These are phyloP conservation scores for Neoarthrinium moseri DNA, from an alignment of 2,329 filamentous ascomycete species.

Conservation along the genomic window DNA sequence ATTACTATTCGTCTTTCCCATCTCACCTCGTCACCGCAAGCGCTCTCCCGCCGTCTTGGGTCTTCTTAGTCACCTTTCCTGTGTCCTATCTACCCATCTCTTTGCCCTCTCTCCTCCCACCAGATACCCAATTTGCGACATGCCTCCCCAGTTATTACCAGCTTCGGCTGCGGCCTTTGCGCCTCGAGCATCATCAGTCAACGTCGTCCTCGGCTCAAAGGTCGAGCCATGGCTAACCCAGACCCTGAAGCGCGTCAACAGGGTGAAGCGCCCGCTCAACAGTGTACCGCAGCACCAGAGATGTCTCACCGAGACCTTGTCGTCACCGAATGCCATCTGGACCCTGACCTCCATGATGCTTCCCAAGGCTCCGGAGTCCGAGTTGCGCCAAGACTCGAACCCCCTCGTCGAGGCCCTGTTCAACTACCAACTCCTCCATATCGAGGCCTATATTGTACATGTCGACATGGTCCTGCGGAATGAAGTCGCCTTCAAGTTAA, in stretches of 20 bases:
- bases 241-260: constrained; percentile 94
- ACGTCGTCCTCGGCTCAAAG: constrained; percentile 89
- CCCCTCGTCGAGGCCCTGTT: constrained; percentile 82
- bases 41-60: constrained; percentile 23
- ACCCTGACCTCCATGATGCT: constrained; percentile 91
- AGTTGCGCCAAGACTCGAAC: constrained; percentile 79
- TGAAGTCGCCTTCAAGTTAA: constrained; percentile 98
- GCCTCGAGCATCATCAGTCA: constrained; percentile 83
- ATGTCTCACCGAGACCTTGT: constrained; percentile 93
- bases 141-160: constrained; percentile 91
- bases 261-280: constrained; percentile 95
- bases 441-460: constrained; percentile 97
- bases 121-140: constrained; percentile 43
- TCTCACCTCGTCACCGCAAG: constrained; percentile 26
- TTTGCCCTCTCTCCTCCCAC: constrained; percentile 17
- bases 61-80: constrained; percentile 26
- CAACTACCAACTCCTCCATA: constrained; percentile 89
- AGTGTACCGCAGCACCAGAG: constrained; percentile 92
- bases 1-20: constrained; percentile 41
- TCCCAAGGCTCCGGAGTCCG: constrained; percentile 81
- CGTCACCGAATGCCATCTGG: constrained; percentile 89
- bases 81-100: constrained; percentile 17
- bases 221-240: constrained; percentile 96
- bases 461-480: constrained; percentile 98
- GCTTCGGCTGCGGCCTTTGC: constrained; percentile 96